phyloP scores from a whole-genome alignment of 495 filamentous ascomycete species.

The Friedmanniomyces simplex region DNA sequence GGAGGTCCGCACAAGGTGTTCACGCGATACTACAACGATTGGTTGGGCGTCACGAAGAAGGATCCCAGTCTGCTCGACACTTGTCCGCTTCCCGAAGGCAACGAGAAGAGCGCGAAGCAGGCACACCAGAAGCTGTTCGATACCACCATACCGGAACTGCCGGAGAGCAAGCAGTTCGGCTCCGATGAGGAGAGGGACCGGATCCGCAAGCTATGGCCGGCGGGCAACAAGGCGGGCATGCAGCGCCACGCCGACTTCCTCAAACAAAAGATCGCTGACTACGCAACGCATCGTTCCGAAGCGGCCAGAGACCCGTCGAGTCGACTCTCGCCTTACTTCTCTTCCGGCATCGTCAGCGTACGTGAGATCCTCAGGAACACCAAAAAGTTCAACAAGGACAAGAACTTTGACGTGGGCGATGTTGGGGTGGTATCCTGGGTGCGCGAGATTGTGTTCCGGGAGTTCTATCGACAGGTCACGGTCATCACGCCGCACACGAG shows the following conservation, averaged over 20 bases:
- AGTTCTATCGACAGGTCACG: slow-evolving; percentile 37
- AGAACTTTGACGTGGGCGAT: slow-evolving; percentile 26
- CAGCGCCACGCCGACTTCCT: slow-evolving; percentile 34
- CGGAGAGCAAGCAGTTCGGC: slow-evolving; percentile 32
- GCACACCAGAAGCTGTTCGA: slow-evolving; percentile 30
- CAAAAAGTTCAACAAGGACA: slow-evolving; percentile 23
- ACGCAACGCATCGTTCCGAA: slow-evolving; percentile 31
- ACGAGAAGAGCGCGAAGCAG: slow-evolving; percentile 21
- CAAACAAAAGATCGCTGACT: slow-evolving; percentile 29
- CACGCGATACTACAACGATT: slow-evolving; percentile 34
- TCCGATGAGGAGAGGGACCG: slow-evolving; percentile 28
- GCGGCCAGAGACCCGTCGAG: slow-evolving; percentile 33
- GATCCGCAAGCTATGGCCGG: slow-evolving; percentile 36
- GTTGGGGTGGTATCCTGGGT: slow-evolving; percentile 33
- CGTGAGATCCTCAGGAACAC: slow-evolving; percentile 30
- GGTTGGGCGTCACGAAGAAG: slow-evolving; percentile 29
- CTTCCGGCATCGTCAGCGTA: slow-evolving; percentile 31
- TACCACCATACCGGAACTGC: slow-evolving; percentile 24
- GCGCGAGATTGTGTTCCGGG: slow-evolving; percentile 39
- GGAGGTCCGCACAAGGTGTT: slow-evolving; percentile 38
- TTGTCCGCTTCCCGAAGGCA: slow-evolving; percentile 26
- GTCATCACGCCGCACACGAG: slow-evolving; percentile 33
- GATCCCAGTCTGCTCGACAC: slow-evolving; percentile 30
- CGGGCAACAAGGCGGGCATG: slow-evolving; percentile 34
- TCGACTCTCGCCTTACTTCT: slow-evolving; percentile 36